A percentile compares a stretch with the other conserved stretches of the same genome.
Conservation (phyloP, 202 grass and related monocot species). For the Carex arenaria region DNA sequence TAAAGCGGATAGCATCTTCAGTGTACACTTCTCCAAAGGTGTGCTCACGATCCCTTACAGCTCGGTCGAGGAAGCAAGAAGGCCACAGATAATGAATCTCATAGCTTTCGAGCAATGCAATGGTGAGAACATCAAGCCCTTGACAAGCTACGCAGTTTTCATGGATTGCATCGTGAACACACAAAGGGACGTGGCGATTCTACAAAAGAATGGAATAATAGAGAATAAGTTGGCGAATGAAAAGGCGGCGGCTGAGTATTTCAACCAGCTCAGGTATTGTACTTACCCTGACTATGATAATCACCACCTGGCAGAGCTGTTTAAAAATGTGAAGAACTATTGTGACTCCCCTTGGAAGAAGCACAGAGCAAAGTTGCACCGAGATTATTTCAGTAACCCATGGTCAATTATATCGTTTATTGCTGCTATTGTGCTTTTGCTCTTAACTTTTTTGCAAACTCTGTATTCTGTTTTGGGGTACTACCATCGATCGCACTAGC, state of each 20-base stretch:
- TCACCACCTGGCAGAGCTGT: constrained; percentile 42
- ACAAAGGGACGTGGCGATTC: constrained; percentile 52
- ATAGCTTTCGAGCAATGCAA: constrained; percentile 75
- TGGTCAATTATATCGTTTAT: constrained; percentile 62
- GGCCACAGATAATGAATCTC: constrained; percentile 63
- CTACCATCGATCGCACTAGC: constrained; percentile 5
- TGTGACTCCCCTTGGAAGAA: constrained; percentile 45
- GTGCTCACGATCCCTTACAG: constrained; percentile 42
- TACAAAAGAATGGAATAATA: constrained; percentile 31
- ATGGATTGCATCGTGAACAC: constrained; percentile 79
- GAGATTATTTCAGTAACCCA: constrained; percentile 72
- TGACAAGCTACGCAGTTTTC: constrained; percentile 56
- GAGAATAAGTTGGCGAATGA: constrained; percentile 51
- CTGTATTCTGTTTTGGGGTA: constrained; percentile 41
- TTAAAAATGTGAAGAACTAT: constrained; percentile 51
- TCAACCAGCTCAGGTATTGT: constrained; percentile 54
- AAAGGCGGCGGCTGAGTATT: constrained; percentile 50
- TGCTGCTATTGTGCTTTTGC: constrained; percentile 50
- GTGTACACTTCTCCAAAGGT: constrained; percentile 50
- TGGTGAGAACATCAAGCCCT: constrained; percentile 24
- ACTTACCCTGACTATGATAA: constrained; percentile 26
- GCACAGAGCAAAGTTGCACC: constrained; percentile 57
- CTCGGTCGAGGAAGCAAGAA: constrained; percentile 57
- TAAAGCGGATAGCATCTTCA: constrained; percentile 36
- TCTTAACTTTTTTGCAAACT: constrained; percentile 49